These are phyloP conservation scores for Novymonas esmeraldas DNA, from an alignment of 208 protist genomes.

Conservation along the genomic window DNA sequence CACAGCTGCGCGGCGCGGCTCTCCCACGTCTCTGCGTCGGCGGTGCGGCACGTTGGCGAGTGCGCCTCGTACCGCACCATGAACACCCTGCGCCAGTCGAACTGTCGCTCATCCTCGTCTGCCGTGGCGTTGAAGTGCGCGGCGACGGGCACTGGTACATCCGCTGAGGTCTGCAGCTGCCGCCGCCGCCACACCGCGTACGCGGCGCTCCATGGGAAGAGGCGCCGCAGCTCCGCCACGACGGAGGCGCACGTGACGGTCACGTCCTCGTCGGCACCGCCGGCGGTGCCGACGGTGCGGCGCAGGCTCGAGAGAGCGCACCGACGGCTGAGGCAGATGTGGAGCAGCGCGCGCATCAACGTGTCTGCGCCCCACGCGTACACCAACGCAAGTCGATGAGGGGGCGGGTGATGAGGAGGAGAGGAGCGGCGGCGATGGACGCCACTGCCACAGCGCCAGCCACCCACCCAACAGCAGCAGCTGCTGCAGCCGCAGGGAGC, in stretches of 20 bases:
- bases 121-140: too few species aligned
- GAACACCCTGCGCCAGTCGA: conserved; percentile 32
- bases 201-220: conserved; percentile 28
- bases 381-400: too few species aligned
- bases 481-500: too few species aligned
- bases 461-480: too few species aligned
- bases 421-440: too few species aligned
- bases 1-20: conserved; percentile 18
- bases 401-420: too few species aligned
- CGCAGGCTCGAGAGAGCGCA: too few species aligned
- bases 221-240: conserved; percentile 10
- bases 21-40: neutral
- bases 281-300: neutral
- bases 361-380: too few species aligned
- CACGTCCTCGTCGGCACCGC: neutral
- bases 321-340: neutral
- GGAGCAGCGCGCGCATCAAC: too few species aligned
- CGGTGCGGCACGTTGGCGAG: neutral
- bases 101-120: neutral
- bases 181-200: neutral
- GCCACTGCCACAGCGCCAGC: too few species aligned
- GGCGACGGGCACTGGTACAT: too few species aligned
- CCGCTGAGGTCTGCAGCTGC: neutral
- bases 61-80: conserved; percentile 23
- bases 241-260: conserved; percentile 33